These are phyloP conservation scores for Chrysosphaeria jannelii DNA, from an alignment of 2,329 filamentous ascomycete species.

Conservation along the genomic window DNA sequence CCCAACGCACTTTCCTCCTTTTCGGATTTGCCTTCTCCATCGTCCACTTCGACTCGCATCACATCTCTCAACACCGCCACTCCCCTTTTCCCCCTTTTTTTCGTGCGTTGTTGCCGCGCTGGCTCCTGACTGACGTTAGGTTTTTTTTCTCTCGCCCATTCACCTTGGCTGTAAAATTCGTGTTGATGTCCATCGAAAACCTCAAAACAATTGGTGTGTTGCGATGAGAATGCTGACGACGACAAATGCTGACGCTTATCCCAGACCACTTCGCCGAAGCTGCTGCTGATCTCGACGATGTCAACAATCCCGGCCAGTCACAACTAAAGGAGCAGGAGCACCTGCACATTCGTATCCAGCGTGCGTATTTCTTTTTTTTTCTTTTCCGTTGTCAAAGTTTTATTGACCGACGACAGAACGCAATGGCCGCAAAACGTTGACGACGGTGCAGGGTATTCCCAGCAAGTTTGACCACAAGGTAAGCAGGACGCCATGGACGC, in stretches of 20 bases:
- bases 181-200: conserved; percentile 81
- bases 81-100: too few relatives aligned
- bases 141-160: conserved; percentile 3
- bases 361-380: conserved; percentile 17
- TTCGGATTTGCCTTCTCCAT: too few relatives aligned
- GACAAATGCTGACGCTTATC: too few relatives aligned
- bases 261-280: conserved; percentile 99
- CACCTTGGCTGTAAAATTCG: conserved; percentile 5
- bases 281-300: too few relatives aligned
- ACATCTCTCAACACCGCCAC: too few relatives aligned
- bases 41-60: too few relatives aligned
- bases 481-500: background rate
- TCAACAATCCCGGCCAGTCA: conserved; percentile 86
- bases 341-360: conserved; percentile 98
- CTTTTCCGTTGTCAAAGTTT: background rate
- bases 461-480: conserved; percentile 91
- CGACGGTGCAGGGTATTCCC: conserved; percentile 92
- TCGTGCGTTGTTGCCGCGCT: background rate
- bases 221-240: background rate
- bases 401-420: conserved; percentile 35
- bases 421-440: conserved; percentile 99
- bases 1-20: too few relatives aligned
- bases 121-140: background rate
- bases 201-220: conserved; percentile 76
- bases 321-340: conserved; percentile 63